phyloP scores from a whole-genome alignment of 768 basidiomycete species.

The Tremella fuciformis region DNA sequence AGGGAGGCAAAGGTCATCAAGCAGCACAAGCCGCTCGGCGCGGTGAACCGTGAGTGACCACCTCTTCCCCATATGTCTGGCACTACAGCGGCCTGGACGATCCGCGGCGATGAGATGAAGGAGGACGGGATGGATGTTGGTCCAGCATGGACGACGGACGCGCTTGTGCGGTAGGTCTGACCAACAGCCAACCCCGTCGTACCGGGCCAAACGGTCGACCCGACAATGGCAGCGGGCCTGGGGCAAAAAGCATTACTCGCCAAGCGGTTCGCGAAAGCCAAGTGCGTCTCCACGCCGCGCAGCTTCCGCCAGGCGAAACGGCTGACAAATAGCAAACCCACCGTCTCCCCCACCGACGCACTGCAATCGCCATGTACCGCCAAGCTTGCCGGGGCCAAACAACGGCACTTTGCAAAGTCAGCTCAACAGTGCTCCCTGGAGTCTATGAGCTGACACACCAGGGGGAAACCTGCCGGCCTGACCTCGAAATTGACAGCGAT shows the following conservation, averaged over 20 bases:
- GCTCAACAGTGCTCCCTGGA: conserved; percentile 36
- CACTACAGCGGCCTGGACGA: neutral
- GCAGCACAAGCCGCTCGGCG: conserved; percentile 44
- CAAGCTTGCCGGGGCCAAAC: conserved; percentile 84
- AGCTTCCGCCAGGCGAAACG: neutral
- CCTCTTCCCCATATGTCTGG: neutral
- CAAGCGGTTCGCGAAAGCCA: conserved; percentile 85
- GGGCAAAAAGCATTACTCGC: conserved; percentile 88
- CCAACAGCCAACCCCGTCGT: conserved; percentile 43
- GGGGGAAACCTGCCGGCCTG: conserved; percentile 1
- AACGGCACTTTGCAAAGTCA: conserved; percentile 89
- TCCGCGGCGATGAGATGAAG: conserved; percentile 2
- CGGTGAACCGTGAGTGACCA: conserved; percentile 46
- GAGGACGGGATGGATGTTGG: neutral
- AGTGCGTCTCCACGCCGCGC: conserved; percentile 59
- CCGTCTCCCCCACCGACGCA: conserved; percentile 90
- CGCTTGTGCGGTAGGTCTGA: too few species aligned
- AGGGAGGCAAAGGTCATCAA: conserved; percentile 46
- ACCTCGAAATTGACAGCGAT: neutral
- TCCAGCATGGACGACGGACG: neutral
- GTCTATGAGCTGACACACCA: neutral
- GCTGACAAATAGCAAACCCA: conserved; percentile 65
- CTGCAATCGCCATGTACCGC: conserved; percentile 90
- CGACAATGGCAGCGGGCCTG: conserved; percentile 52
- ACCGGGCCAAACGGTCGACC: conserved; percentile 42